phyloP scores from a whole-genome alignment of 139 green algal genomes.

The Coccomyxa sp. region DNA sequence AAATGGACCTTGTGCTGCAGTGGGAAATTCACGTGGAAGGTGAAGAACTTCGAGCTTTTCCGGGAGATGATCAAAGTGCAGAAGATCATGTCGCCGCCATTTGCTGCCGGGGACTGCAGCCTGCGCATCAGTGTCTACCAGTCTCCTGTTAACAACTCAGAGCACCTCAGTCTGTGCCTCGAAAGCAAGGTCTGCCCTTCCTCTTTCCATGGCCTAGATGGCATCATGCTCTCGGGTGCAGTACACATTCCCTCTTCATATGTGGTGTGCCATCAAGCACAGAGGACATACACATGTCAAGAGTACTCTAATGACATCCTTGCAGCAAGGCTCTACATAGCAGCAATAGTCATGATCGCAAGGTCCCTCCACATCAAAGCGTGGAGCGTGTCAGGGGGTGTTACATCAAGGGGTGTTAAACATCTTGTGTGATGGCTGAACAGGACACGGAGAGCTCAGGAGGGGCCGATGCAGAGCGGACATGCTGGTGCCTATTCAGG shows the following conservation, averaged over 20 bases:
- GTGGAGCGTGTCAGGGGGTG: too few species aligned
- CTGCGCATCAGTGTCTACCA: conserved; percentile 65
- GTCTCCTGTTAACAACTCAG: conserved; percentile 29
- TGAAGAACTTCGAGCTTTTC: conserved; percentile 67
- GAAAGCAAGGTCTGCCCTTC: conserved; percentile 59
- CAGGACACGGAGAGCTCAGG: conserved; percentile 48
- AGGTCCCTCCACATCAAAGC: too few species aligned
- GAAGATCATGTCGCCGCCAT: conserved; percentile 74
- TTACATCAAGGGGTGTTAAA: neutral
- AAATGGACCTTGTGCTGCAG: neutral
- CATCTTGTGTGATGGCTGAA: neutral
- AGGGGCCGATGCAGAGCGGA: conserved; percentile 27
- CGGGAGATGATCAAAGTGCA: conserved; percentile 70
- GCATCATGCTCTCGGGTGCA: too few species aligned
- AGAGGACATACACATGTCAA: too few species aligned
- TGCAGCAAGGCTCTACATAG: too few species aligned
- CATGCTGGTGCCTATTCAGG: conserved; percentile 71
- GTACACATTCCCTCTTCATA: too few species aligned
- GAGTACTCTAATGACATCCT: too few species aligned
- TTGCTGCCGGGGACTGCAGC: conserved; percentile 63
- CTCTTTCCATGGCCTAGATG: too few species aligned
- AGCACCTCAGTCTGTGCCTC: conserved; percentile 53
- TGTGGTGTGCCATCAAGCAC: too few species aligned
- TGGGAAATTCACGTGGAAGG: conserved; percentile 46
- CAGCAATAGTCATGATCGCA: too few species aligned